Evolutionary conservation across 345 rosid species (phyloP).

Genomic region (Camelina hispida): DNA sequence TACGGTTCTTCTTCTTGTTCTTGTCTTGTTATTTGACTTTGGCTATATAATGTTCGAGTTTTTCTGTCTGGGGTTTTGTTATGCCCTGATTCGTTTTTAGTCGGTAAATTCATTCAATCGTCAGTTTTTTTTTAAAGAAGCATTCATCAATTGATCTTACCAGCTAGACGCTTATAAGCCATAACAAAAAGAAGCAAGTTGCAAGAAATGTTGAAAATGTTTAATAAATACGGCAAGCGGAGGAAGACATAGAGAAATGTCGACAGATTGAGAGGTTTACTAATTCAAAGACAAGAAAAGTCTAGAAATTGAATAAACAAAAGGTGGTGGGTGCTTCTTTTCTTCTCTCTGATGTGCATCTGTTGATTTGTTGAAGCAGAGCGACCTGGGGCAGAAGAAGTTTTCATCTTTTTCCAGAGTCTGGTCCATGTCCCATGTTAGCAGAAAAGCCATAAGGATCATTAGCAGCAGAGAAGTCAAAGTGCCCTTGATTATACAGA

Average conservation of each 20-base stretch:
- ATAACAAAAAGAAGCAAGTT: not conserved
- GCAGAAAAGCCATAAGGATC: conserved; percentile 21
- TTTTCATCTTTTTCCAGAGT: conserved; percentile 9
- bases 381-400: conserved; percentile 11
- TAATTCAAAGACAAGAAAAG: not conserved
- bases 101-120: not conserved
- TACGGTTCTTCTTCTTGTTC: not conserved
- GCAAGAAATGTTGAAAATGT: not conserved
- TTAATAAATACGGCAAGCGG: not conserved
- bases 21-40: not conserved
- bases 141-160: not conserved
- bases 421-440: conserved; percentile 23
- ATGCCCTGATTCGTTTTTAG: not conserved
- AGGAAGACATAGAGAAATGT: not conserved
- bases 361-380: conserved; percentile 3
- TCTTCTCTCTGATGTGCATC: not conserved
- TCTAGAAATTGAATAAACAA: not conserved
- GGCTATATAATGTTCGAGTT: not conserved
- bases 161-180: not conserved
- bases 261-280: not conserved
- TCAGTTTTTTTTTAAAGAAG: not conserved
- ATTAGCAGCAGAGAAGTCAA: conserved; percentile 32
- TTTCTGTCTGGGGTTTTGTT: not conserved
- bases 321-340: not conserved
- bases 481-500: conserved; percentile 19